Evolutionary conservation across 768 basidiomycete species (phyloP), one percentile per base, ranked within the genome.

Genomic region (Tricholoma matsutake): DNA sequence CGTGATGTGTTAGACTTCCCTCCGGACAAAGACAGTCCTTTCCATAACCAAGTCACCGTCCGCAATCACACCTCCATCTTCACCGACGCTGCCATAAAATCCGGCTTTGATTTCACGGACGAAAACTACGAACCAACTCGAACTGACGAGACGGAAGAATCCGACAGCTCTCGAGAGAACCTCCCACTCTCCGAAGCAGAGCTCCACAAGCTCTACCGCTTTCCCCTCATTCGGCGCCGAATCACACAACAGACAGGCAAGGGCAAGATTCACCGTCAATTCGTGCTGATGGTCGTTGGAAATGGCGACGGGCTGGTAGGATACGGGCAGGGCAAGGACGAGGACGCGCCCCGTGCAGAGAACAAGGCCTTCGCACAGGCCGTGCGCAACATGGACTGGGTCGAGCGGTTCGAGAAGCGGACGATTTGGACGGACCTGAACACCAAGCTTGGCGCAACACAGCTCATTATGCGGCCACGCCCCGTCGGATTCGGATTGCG

Each of bases 381-480:
- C 2, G 79, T 96, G 29, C 82, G 88, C 63, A 91, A 88, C 69
- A 89, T 98, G 89, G 97, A 98, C 74, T 89, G 81, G 68, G 93
- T 99, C 58, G 89, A 92, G 65, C 86, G 94, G n/a, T 98, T 94
- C 74, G 96, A 99, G 74, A 79, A 86, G 64, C 84, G 97, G 55
- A 98, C 97, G n/a, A 81, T 97, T 16, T 98, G 93, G 92, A 93
- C 94, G 20, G 91, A 94, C 56, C 85, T 96, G 79, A 78, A 83
- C 56, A 80, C 79, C 64, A 99, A 98, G 76, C 86, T 93, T 63
- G 94, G 95, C 16, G 80, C 91, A 13, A 94, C 92, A 7, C 82
- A 82, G 62, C 79, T 98, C 64, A 82, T 91, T 64, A 74, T 98
- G 68, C 84, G 96, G 25, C 91, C 90, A 0, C 81, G 89, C 32